Percentiles rank a stretch among this genome's conserved stretches.
phyloP scores from a whole-genome alignment of 2,329 filamentous ascomycete species.

The Diplodia corticola region DNA sequence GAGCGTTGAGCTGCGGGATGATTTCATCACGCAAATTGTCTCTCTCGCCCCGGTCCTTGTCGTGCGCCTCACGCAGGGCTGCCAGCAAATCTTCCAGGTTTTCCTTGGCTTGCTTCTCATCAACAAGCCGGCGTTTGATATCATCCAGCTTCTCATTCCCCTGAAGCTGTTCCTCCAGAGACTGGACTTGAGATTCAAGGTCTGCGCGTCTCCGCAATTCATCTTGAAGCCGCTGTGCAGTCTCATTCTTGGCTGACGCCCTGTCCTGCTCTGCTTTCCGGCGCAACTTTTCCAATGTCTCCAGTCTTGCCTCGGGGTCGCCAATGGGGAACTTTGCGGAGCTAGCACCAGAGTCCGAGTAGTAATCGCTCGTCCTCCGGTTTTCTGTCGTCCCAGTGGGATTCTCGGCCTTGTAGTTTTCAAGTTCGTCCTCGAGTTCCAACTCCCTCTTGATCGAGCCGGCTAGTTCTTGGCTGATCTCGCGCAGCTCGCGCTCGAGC shows the following conservation, averaged over 20 bases:
- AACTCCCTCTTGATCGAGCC: slow-evolving; percentile 92
- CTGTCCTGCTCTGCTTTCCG: slow-evolving; percentile 87
- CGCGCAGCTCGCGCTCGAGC: slow-evolving; percentile 90
- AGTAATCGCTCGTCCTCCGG: slow-evolving; percentile 92
- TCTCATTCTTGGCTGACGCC: slow-evolving; percentile 79
- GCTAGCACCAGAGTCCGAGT: slow-evolving; percentile 91
- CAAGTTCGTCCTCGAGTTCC: slow-evolving; percentile 92
- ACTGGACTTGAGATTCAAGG: slow-evolving; percentile 80
- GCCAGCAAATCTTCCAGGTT: slow-evolving; percentile 91
- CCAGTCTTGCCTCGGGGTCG: slow-evolving; percentile 55
- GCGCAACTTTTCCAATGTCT: slow-evolving; percentile 80
- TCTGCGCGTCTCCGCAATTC: slow-evolving; percentile 74
- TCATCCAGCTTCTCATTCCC: slow-evolving; percentile 69
- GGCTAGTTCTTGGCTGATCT: slow-evolving; percentile 90
- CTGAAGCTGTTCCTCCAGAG: slow-evolving; percentile 76
- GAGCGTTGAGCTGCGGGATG: slow-evolving; percentile 73
- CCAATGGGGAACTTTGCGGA: slow-evolving; percentile 74
- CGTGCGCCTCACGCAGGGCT: slow-evolving; percentile 78
- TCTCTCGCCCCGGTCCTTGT: slow-evolving; percentile 80
- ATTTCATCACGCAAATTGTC: slow-evolving; percentile 90
- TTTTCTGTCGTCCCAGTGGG: slow-evolving; percentile 57
- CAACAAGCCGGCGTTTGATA: slow-evolving; percentile 73
- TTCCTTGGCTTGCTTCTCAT: slow-evolving; percentile 84
- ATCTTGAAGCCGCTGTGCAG: slow-evolving; percentile 83
- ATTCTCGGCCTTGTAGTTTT: slow-evolving; percentile 78